These are phyloP conservation scores for Aphanoascus verrucosus DNA, from an alignment of 2,329 filamentous ascomycete genomes.

Conservation along the genomic window DNA sequence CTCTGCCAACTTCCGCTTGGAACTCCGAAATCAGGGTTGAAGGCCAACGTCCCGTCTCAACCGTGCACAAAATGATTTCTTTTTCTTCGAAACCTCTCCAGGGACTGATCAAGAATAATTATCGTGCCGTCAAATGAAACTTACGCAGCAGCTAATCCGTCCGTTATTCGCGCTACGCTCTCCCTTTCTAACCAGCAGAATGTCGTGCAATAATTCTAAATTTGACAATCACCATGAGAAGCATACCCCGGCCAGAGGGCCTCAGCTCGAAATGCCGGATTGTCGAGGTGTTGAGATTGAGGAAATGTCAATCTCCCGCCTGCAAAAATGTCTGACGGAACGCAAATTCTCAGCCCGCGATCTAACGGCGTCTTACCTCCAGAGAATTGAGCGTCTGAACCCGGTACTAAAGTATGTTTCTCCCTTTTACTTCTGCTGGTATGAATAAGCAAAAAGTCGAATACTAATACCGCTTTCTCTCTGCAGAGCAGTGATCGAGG, in stretches of 20 bases:
- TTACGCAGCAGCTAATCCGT: too few relatives aligned
- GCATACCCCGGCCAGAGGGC: not conserved
- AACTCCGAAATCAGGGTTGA: too few relatives aligned
- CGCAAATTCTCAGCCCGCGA: slow-evolving; percentile 7
- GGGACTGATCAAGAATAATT: too few relatives aligned
- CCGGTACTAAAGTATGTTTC: slow-evolving; percentile 8
- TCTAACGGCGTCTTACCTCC: slow-evolving; percentile 6
- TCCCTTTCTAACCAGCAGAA: not conserved
- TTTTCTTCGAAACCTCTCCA: too few relatives aligned
- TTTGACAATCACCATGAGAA: not conserved
- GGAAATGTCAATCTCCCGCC: slow-evolving; percentile 8
- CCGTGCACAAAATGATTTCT: too few relatives aligned
- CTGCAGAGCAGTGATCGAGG: slow-evolving; percentile 43
- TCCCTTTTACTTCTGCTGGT: not conserved
- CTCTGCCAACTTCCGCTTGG: too few relatives aligned
- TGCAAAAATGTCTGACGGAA: slow-evolving; percentile 10
- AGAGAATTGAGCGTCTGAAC: slow-evolving; percentile 9
- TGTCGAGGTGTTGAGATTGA: slow-evolving; percentile 10
- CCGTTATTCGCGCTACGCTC: not conserved
- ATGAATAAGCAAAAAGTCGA: not conserved
- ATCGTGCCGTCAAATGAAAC: too few relatives aligned
- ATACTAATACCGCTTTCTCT: not conserved
- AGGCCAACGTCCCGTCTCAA: too few relatives aligned
- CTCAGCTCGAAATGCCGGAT: not conserved
- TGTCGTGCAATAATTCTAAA: not conserved